Evolutionary conservation across 2,329 filamentous ascomycete genomes (phyloP), one percentile per base, ranked within the genome.

Genomic region (Arthrobotrys iridis): DNA sequence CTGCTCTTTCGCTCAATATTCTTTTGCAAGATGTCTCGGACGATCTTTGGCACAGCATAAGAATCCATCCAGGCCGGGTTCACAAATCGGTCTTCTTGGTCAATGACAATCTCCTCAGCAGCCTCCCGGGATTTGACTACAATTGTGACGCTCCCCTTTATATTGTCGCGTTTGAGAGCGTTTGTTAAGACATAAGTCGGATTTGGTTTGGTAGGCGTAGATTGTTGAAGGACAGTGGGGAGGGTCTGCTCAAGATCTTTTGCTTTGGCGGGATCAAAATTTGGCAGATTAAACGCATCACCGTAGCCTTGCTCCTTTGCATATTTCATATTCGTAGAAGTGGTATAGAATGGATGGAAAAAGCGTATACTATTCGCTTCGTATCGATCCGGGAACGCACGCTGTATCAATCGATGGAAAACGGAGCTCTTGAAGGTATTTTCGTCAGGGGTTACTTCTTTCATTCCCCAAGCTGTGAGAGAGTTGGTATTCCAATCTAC

Each of bases 301-400:
- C 70, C 70, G 15, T 74, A 74, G 30, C 72, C 72, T 40, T 76
- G 63, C 24, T 48, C 50, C 40, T 70, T 43, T 1, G 72, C 72
- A 41, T 68, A 68, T 35, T 64, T 64, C 72, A 64, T 70, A 26
- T 76, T 76, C 5, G 64, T 57, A 1, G 22, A 41, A 2, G 63
- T 76, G 7, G 72, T 76, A 28, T 68, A 76, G 64, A 76, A 76
- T 6, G 72, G 72, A 22, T 68, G 63, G 50, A 76, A 68, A 43
- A 76, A 68, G 10, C 65, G 72, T n/a, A 76, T 35, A 28, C 57
- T 64, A 3, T 70, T 28, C 28, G 63, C 57, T 8, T 64, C 57
- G 22, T 68, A 76, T 58, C 64, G 70, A 3, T 70, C 72, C 8
- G 72, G 72, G 58, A 76, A 68, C n/a, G 72, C 46, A 22, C 72